A percentile compares a stretch with the other conserved stretches of the same genome.
phyloP scores from a whole-genome alignment of 495 filamentous ascomycete genomes.

The Delitschia confertaspora region DNA sequence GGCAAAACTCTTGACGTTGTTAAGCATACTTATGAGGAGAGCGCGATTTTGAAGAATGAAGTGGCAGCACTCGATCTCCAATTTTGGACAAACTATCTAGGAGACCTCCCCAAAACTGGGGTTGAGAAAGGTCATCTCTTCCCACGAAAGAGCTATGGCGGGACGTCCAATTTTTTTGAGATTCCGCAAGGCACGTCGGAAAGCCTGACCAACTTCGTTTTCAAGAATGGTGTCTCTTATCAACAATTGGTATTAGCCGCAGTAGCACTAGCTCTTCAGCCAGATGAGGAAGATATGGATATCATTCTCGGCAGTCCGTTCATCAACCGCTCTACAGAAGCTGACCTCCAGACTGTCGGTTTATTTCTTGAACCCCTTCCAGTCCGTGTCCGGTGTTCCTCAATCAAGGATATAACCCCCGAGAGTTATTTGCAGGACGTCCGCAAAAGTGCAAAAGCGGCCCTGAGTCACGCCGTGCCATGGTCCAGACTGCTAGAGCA shows the following conservation, averaged over 20 bases:
- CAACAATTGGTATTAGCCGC: conserved; percentile 33
- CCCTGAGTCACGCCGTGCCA: conserved; percentile 27
- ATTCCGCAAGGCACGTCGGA: not conserved
- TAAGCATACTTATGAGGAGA: not conserved
- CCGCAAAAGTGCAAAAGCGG: conserved; percentile 17
- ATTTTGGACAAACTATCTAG: conserved; percentile 5
- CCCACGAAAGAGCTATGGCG: not conserved
- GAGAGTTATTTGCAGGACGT: conserved; percentile 17
- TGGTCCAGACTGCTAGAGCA: conserved; percentile 27
- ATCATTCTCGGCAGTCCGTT: conserved; percentile 31
- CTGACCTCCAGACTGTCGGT: conserved; percentile 29
- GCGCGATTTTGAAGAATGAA: not conserved
- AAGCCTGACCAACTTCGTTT: conserved; percentile 1
- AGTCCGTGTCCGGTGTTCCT: conserved; percentile 27
- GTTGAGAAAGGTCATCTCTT: not conserved
- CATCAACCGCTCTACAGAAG: conserved; percentile 28
- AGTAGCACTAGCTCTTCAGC: conserved; percentile 25
- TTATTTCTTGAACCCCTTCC: conserved; percentile 36
- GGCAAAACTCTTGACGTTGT: not conserved
- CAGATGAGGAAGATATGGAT: conserved; percentile 14
- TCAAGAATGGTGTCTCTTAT: conserved; percentile 16
- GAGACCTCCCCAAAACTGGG: not conserved
- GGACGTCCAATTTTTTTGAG: not conserved
- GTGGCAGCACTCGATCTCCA: too few relatives aligned
- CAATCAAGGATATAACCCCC: not conserved